Percentiles rank a stretch among this genome's conserved stretches.
Conservation (phyloP, 2,329 filamentous ascomycete genomes). For the Dactylella cylindrospora region DNA sequence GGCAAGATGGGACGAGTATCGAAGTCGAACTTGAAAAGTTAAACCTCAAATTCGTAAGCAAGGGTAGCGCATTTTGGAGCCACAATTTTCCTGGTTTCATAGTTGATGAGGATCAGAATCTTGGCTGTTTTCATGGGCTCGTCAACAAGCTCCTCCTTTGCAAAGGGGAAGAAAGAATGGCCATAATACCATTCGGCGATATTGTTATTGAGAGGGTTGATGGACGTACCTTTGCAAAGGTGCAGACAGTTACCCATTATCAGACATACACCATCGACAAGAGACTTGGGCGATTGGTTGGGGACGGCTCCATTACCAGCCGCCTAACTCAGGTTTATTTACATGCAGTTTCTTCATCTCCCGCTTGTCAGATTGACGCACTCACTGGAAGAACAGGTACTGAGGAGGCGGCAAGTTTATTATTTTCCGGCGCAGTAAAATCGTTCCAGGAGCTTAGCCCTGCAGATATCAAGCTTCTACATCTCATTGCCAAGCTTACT, state of each 20-base stretch:
- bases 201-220: not conserved
- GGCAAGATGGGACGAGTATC: slow-evolving; percentile 43
- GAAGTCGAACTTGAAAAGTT: slow-evolving; percentile 56
- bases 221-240: slow-evolving; percentile 2
- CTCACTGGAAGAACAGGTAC: slow-evolving; percentile 59
- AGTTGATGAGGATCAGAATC: slow-evolving; percentile 56
- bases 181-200: slow-evolving; percentile 21
- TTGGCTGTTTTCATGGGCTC: slow-evolving; percentile 58
- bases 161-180: slow-evolving; percentile 49
- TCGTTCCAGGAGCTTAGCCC: slow-evolving; percentile 55
- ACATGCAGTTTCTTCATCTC: slow-evolving; percentile 59
- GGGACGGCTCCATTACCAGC: slow-evolving; percentile 58
- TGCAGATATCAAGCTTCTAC: slow-evolving; percentile 52
- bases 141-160: slow-evolving; percentile 57
- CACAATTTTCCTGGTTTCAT: slow-evolving; percentile 58
- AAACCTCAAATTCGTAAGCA: slow-evolving; percentile 56
- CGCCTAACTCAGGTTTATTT: slow-evolving; percentile 59
- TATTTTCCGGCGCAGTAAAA: slow-evolving; percentile 56
- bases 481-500: slow-evolving; percentile 53
- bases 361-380: slow-evolving; percentile 57
- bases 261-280: slow-evolving; percentile 58
- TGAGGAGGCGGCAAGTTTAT: slow-evolving; percentile 58
- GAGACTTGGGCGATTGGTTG: slow-evolving; percentile 57
- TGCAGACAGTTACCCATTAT: slow-evolving; percentile 44
- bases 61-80: slow-evolving; percentile 52